Conservation (phyloP, 768 basidiomycete genomes). For the Tulasnella sp. region DNA sequence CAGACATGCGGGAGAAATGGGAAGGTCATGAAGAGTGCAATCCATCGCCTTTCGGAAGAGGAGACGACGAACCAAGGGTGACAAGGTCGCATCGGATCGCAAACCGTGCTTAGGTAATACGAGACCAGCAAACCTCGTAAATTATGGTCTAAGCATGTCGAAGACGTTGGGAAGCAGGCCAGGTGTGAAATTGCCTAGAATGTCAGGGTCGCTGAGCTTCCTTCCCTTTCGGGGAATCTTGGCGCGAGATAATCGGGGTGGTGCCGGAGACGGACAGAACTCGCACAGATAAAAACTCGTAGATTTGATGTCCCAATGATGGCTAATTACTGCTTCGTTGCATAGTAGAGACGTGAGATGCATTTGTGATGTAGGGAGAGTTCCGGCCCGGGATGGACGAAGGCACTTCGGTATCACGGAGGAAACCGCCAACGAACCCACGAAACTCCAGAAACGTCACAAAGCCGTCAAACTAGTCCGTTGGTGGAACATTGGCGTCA, state of each 20-base stretch:
- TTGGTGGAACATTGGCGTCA: neutral
- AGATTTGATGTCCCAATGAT: neutral
- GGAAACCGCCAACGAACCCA: neutral
- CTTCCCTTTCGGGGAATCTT: constrained; percentile 8
- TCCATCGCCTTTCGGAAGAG: neutral
- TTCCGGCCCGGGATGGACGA: neutral
- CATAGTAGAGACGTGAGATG: neutral
- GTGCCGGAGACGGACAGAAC: neutral
- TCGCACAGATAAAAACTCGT: neutral
- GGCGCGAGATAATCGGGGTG: neutral
- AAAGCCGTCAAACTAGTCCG: neutral
- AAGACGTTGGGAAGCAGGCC: neutral
- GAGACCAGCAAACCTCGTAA: neutral
- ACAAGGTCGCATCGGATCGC: neutral
- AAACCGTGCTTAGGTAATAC: neutral
- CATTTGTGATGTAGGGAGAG: neutral
- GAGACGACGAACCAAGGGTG: neutral
- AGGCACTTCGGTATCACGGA: neutral
- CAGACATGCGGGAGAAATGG: neutral
- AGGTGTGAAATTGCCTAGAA: neutral
- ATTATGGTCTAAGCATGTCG: neutral
- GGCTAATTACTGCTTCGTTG: neutral
- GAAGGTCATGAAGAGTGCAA: neutral
- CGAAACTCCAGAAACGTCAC: neutral
- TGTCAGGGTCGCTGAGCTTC: neutral